Evolutionary conservation across 306 rosid species (phyloP), one percentile per base, ranked within the genome.

Genomic region (Geum urbanum): DNA sequence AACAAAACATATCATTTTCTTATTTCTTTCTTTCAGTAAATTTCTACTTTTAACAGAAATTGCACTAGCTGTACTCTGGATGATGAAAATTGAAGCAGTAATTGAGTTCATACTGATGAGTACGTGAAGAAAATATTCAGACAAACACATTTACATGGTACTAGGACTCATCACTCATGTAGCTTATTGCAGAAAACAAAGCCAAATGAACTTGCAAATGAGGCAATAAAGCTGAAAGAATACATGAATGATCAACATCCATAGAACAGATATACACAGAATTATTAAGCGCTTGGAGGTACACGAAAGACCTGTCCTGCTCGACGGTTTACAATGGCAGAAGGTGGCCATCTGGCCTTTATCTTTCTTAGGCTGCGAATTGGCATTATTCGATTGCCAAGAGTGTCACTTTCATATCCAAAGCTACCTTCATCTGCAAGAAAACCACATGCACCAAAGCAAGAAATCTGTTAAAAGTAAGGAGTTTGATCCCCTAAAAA

Each of bases 361-460:
- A 16, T 37, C 5, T 18, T 19, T 48, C 73, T 40, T 1, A 80
- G 62, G 35, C 76, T 72, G 45, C 79, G 43, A 13, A 18, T 40
- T 19, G 39, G 46, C 39, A 12, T 55, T 39, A 16, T 47, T 7
- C 43, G 9, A 14, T 35, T 43, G 41, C 74, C 24, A 22, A 12
- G 15, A 37, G 5, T 56, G 19, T 50, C 66, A 50, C 14, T 60
- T 57, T 18, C 44, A 13, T 11, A 45, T 32, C 72, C 55, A 61
- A 16, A 44, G 55, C 39, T 67, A 16, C 39, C 53, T 67, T 41
- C 63, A 40, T 16, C 24, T 67, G 58, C 27, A 57, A 63, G 47
- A 62, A 11, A 22, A 63, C 24, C 27, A 45, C 27, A 13, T 1
- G 10, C 37, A 32, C 37, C 37, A 32, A 5, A 1, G 24, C 54